Evolutionary conservation across 495 filamentous ascomycete species (phyloP).

Genomic region (Podospora conica): DNA sequence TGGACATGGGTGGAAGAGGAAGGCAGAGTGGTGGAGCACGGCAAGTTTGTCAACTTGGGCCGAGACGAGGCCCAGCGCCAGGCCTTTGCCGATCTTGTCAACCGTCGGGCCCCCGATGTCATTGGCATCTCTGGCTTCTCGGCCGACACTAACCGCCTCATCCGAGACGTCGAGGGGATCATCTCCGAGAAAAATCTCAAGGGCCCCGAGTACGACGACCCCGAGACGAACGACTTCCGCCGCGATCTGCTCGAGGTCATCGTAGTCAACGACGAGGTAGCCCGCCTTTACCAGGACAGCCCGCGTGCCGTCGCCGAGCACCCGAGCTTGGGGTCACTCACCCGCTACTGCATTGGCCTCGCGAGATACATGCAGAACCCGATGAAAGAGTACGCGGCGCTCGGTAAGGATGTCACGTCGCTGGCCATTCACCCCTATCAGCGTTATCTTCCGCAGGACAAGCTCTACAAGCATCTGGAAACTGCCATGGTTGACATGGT

Average conservation of each 20-base stretch:
- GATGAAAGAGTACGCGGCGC: slow-evolving; percentile 88
- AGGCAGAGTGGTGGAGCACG: slow-evolving; percentile 78
- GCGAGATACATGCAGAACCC: slow-evolving; percentile 90
- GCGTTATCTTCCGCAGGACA: slow-evolving; percentile 77
- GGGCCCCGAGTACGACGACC: slow-evolving; percentile 64
- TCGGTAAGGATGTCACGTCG: slow-evolving; percentile 80
- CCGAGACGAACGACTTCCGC: slow-evolving; percentile 55
- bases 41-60: slow-evolving; percentile 73
- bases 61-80: slow-evolving; percentile 61
- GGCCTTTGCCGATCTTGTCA: slow-evolving; percentile 65
- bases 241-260: slow-evolving; percentile 76
- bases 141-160: slow-evolving; percentile 76
- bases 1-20: slow-evolving; percentile 94
- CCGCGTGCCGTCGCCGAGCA: slow-evolving; percentile 74
- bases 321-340: slow-evolving; percentile 66
- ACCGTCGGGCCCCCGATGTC: slow-evolving; percentile 77
- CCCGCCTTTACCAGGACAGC: slow-evolving; percentile 86
- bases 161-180: slow-evolving; percentile 68
- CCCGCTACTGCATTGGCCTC: slow-evolving; percentile 81
- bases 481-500: slow-evolving; percentile 97
- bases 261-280: slow-evolving; percentile 93
- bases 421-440: slow-evolving; percentile 86
- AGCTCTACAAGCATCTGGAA: slow-evolving; percentile 77
- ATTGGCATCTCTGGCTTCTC: slow-evolving; percentile 87
- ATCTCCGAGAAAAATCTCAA: slow-evolving; percentile 67